phyloP scores from a whole-genome alignment of 2,329 filamentous ascomycete genomes.

The Neonectria hederae region DNA sequence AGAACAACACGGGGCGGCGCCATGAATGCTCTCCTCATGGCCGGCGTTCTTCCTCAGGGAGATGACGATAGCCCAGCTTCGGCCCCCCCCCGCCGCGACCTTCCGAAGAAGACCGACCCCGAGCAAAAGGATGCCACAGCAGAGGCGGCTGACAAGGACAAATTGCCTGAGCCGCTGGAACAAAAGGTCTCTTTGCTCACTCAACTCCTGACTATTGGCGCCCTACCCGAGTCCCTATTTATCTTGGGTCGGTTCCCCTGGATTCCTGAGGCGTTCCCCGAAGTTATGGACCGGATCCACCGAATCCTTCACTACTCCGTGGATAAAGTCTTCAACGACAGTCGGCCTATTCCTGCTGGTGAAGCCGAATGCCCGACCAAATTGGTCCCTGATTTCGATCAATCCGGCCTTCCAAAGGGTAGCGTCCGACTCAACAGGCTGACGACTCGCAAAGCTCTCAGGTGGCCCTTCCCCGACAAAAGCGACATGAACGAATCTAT shows the following conservation, averaged over 20 bases:
- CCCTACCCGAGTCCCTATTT: conserved; percentile 90
- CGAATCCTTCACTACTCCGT: conserved; percentile 86
- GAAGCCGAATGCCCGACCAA: conserved; percentile 54
- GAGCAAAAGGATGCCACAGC: conserved; percentile 59
- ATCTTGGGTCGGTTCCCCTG: conserved; percentile 93
- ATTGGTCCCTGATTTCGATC: conserved; percentile 64
- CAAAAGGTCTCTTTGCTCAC: conserved; percentile 89
- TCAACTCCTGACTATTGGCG: conserved; percentile 88
- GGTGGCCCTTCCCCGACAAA: conserved; percentile 87
- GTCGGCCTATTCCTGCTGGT: conserved; percentile 48
- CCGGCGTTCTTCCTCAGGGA: conserved; percentile 76
- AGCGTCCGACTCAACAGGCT: conserved; percentile 69
- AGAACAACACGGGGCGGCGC: conserved; percentile 73
- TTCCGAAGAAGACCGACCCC: conserved; percentile 60
- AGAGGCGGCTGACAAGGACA: conserved; percentile 58
- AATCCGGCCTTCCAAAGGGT: conserved; percentile 75
- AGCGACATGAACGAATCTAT: conserved; percentile 77
- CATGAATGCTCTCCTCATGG: conserved; percentile 86
- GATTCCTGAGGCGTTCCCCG: conserved; percentile 85
- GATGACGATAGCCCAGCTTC: conserved; percentile 74
- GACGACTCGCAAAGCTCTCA: conserved; percentile 71
- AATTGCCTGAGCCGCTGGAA: conserved; percentile 77
- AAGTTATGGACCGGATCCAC: conserved; percentile 82
- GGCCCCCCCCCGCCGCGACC: conserved; percentile 59
- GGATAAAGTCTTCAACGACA: conserved; percentile 72